A percentile compares a stretch with the other conserved stretches of the same genome.
Conservation (phyloP, 352 stramenopile genomes). For the Phytophthora meadii region DNA sequence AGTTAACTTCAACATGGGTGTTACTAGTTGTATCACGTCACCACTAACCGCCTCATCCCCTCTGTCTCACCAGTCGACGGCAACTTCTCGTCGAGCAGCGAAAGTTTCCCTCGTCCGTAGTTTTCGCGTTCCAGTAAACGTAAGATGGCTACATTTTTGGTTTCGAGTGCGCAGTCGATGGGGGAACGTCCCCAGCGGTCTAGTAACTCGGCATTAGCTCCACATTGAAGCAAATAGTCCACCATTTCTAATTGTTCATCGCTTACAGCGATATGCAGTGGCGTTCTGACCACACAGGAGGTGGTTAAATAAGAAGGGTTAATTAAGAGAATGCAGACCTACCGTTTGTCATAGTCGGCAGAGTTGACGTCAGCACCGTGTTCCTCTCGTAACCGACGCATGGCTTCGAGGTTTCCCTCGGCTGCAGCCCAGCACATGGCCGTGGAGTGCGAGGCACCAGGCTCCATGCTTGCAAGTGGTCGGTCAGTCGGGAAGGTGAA, state of each 20-base stretch:
- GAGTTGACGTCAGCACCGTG: conserved; percentile 77
- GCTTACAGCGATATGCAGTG: conserved; percentile 79
- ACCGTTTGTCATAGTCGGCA: conserved; percentile 84
- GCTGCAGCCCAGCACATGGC: conserved; percentile 83
- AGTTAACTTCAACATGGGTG: conserved; percentile 15
- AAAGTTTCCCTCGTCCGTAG: conserved; percentile 26
- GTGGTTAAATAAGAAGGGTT: not conserved
- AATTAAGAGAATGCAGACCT: not conserved
- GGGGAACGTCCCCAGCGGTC: conserved; percentile 79
- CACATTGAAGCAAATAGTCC: conserved; percentile 65
- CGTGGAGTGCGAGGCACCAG: conserved; percentile 49
- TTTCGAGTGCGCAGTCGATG: conserved; percentile 72
- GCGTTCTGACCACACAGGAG: conserved; percentile 47
- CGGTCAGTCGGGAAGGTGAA: not conserved
- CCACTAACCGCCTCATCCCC: conserved; percentile 25
- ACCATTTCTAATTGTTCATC: conserved; percentile 65
- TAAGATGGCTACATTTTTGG: conserved; percentile 53
- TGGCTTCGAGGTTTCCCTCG: conserved; percentile 65
- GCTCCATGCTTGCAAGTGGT: conserved; percentile 17
- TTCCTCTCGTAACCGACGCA: conserved; percentile 62
- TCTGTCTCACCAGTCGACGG: conserved; percentile 9
- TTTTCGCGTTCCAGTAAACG: conserved; percentile 53
- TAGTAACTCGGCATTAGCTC: conserved; percentile 55
- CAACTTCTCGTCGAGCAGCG: conserved; percentile 26
- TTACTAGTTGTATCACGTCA: conserved; percentile 5